Evolutionary conservation across 2,329 filamentous ascomycete species (phyloP).

Genomic region (Plectosphaerella cucumerina): DNA sequence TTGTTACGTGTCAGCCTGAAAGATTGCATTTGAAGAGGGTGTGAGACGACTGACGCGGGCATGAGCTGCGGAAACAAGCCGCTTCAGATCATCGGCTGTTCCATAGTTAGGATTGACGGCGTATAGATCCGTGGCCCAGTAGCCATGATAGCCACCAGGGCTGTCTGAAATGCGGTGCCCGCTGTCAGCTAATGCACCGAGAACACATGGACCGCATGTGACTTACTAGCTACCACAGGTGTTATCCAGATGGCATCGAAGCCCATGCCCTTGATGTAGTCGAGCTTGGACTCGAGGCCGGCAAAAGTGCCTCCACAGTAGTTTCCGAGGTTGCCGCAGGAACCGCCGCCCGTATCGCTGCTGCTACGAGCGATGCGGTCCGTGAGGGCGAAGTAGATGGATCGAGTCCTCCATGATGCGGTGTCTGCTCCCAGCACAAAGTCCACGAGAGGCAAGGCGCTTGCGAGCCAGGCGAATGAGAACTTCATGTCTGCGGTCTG

Average conservation of each 20-base stretch:
- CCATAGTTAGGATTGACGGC: conserved; percentile 56
- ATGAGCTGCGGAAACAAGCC: conserved; percentile 47
- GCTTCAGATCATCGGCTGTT: conserved; percentile 52
- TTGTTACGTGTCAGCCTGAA: neutral
- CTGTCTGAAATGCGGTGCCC: conserved; percentile 24
- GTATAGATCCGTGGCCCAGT: conserved; percentile 48
- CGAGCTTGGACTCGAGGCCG: conserved; percentile 54
- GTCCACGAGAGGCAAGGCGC: neutral
- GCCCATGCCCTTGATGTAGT: conserved; percentile 60
- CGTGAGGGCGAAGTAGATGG: conserved; percentile 56
- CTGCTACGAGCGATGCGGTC: conserved; percentile 48
- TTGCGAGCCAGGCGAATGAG: too few species aligned
- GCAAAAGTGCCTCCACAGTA: conserved; percentile 61
- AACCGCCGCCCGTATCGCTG: conserved; percentile 38
- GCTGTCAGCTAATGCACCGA: neutral
- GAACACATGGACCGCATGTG: neutral
- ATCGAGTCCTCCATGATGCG: conserved; percentile 46
- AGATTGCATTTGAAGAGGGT: neutral
- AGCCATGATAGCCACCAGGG: conserved; percentile 48
- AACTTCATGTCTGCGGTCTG: too few species aligned
- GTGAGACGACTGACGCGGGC: conserved; percentile 38
- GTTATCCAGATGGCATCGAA: conserved; percentile 58
- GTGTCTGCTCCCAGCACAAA: conserved; percentile 5
- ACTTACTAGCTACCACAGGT: conserved; percentile 44
- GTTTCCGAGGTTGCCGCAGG: conserved; percentile 31